Evolutionary conservation across 2,329 filamentous ascomycete species (phyloP), one percentile per base, ranked within the genome.

Genomic region (Trichoderma brevicompactum): DNA sequence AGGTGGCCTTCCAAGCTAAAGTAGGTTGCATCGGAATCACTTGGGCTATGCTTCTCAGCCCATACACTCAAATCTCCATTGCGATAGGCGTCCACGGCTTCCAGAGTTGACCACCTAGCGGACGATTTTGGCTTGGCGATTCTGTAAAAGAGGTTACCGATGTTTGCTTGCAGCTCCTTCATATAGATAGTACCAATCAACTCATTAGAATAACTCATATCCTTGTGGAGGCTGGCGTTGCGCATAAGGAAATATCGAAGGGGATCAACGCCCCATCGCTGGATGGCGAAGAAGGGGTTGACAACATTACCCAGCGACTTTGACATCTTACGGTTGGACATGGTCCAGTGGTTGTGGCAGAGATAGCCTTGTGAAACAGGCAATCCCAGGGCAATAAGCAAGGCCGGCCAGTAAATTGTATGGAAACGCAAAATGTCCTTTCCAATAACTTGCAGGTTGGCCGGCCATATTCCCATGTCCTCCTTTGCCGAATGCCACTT

Each of bases 401-500:
- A 90, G 3, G 95, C 95, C 0, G 95, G 95, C 95, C 96, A 99
- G 81, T 99, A 99, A 54, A 99, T 89, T 77, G 92, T 94, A 76
- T 99, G 96, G 77, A 99, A 99, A 17, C 93, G 90, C 65, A 96
- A 83, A 69, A 99, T 99, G 76, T 99, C 95, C 78, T 99, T 99
- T 55, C 95, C 95, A 64, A 99, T 89, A 32, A 99, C 87, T 52
- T 99, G 95, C 17, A 95, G 84, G 75, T 99, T 89, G 8, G 92
- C 92, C 5, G 95, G 95, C 94, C 95, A 99, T 28, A 91, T 88
- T 56, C 85, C 84, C 19, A 79, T 80, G 13, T 81, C 76, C 66
- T 90, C 87, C 4, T 83, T 79, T 1, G 87, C 87, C 0, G 91
- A 89, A 0, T 87, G 79, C 87, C 90, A 92, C 23, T 72, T 71